These are phyloP conservation scores for Vairimorpha ceranae DNA, from an alignment of 371 early-diverging fungal genomes.

Conservation along the genomic window DNA sequence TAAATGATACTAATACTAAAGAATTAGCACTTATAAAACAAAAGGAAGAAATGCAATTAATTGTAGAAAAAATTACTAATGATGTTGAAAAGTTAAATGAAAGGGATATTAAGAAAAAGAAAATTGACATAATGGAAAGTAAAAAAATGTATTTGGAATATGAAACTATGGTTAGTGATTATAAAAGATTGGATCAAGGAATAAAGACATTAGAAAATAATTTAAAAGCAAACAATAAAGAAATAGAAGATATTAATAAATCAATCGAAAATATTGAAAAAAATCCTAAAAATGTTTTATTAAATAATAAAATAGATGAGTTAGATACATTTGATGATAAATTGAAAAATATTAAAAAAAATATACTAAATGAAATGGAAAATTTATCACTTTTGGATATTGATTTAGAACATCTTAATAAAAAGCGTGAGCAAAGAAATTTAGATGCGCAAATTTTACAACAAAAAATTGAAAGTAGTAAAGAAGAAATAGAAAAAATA, in stretches of 20 bases:
- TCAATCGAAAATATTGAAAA: constrained; percentile 42
- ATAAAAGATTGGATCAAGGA: constrained; percentile 17
- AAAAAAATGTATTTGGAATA: constrained; percentile 40
- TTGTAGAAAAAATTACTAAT: constrained; percentile 37
- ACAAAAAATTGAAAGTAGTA: constrained; percentile 36
- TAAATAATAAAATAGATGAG: background rate
- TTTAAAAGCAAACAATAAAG: constrained; percentile 24
- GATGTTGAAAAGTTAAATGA: constrained; percentile 47
- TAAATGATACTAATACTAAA: constrained; percentile 13
- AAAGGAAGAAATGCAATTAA: constrained; percentile 20
- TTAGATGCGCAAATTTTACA: constrained; percentile 3
- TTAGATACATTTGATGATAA: constrained; percentile 9
- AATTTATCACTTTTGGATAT: constrained; percentile 8
- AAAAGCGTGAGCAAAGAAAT: constrained; percentile 19
- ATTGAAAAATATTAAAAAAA: background rate
- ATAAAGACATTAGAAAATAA: constrained; percentile 28
- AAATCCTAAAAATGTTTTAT: constrained; percentile 22
- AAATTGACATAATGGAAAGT: constrained; percentile 40
- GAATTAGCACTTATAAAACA: constrained; percentile 10
- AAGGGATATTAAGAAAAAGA: constrained; percentile 40
- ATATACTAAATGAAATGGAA: constrained; percentile 8
- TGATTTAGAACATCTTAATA: constrained; percentile 32
- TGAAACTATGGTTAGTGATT: constrained; percentile 28
- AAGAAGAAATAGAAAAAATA: constrained; percentile 25
- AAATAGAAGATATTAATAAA: constrained; percentile 24